Conservation (phyloP, 108 stramenopile species). For the Nitzschia sp. region DNA sequence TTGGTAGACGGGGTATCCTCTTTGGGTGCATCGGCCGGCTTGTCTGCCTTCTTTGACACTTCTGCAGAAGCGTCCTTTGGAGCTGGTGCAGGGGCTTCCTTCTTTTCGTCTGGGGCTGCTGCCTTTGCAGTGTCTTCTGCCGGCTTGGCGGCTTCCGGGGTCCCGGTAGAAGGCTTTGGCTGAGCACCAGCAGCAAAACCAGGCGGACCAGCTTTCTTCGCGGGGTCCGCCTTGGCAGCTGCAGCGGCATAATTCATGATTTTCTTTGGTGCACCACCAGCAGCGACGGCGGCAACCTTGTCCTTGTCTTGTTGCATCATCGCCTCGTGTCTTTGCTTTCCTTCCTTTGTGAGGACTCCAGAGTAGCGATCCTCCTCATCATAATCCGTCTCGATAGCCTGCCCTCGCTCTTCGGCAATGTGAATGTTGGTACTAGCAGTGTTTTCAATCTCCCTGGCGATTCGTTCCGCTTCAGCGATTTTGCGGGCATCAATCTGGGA, state of each 20-base stretch:
- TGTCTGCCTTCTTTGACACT: constrained; percentile 14
- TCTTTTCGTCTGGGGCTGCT: constrained; percentile 3
- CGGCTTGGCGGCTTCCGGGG: neutral
- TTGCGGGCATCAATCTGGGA: constrained; percentile 59
- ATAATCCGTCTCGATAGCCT: constrained; percentile 67
- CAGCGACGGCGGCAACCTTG: too few relatives aligned
- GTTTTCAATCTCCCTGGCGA: constrained; percentile 91
- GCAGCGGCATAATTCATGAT: constrained; percentile 42
- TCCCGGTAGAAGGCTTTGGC: neutral
- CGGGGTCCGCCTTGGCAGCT: constrained; percentile 42
- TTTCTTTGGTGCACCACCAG: constrained; percentile 41
- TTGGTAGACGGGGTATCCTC: constrained; percentile 18
- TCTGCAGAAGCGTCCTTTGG: neutral
- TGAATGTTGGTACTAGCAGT: constrained; percentile 83
- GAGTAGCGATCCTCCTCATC: constrained; percentile 91
- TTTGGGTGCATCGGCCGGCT: neutral
- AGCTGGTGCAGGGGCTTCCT: neutral
- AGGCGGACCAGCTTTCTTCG: constrained; percentile 36
- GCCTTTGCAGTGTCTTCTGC: constrained; percentile 4
- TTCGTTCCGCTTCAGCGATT: constrained; percentile 73
- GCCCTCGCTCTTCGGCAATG: constrained; percentile 92
- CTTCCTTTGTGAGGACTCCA: constrained; percentile 73
- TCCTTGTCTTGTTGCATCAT: neutral
- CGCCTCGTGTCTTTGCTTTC: constrained; percentile 50
- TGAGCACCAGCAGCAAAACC: neutral